phyloP scores from a whole-genome alignment of 768 basidiomycete genomes.

The Rhizopogon salebrosus region DNA sequence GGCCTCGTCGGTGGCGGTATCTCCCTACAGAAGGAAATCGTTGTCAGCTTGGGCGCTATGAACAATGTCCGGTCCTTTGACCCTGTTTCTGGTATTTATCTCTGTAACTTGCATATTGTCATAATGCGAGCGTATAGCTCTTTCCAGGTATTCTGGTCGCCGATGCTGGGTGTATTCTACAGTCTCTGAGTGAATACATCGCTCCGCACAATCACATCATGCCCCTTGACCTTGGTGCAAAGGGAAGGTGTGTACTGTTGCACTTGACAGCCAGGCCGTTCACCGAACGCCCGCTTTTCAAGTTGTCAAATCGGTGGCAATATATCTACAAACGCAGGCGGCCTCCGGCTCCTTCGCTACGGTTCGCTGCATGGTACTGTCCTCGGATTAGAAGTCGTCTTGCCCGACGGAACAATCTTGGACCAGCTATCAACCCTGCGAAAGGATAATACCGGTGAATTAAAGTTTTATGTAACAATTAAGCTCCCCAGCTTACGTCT shows the following conservation, averaged over 20 bases:
- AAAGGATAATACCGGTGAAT: conserved; percentile 93
- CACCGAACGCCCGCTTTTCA: conserved; percentile 6
- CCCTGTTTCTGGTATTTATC: conserved; percentile 63
- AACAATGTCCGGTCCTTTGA: conserved; percentile 79
- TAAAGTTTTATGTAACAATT: not conserved
- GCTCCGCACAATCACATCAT: conserved; percentile 89
- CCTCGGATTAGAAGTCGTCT: conserved; percentile 90
- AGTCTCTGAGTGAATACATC: conserved; percentile 81
- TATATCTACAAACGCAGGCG: conserved; percentile 95
- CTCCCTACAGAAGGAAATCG: conserved; percentile 81
- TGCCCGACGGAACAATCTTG: conserved; percentile 90
- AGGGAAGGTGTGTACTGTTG: conserved; percentile 66
- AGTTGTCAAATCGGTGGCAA: conserved; percentile 99
- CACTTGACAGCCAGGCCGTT: not conserved
- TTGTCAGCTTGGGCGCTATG: conserved; percentile 82
- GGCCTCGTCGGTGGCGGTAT: conserved; percentile 96
- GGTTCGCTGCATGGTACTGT: conserved; percentile 94
- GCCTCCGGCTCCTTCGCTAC: conserved; percentile 89
- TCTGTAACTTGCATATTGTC: conserved; percentile 2
- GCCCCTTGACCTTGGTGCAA: conserved; percentile 93
- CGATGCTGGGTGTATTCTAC: conserved; percentile 92
- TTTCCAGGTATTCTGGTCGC: conserved; percentile 77
- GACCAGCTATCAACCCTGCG: conserved; percentile 85
- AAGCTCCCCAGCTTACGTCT: not conserved
- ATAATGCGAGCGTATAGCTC: conserved; percentile 5